phyloP scores from a whole-genome alignment of 352 stramenopile species.

The Globisporangium iwayamae region DNA sequence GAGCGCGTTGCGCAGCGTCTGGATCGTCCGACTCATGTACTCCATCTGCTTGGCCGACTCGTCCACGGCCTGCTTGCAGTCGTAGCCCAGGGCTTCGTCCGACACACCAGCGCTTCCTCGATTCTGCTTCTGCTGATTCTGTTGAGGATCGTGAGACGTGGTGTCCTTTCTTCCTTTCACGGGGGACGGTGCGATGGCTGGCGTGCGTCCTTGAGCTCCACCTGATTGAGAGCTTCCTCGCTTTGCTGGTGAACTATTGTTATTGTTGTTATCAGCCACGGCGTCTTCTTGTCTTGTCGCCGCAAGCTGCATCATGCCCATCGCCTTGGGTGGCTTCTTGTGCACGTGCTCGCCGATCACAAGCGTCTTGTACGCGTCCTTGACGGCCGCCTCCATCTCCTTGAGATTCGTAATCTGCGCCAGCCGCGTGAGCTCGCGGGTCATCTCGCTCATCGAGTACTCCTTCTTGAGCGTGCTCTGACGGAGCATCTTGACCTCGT shows the following conservation, averaged over 20 bases:
- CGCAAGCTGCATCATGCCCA: slow-evolving; percentile 8
- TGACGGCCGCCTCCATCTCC: slow-evolving; percentile 74
- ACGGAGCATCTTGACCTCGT: slow-evolving; percentile 73
- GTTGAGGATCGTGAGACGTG: neutral
- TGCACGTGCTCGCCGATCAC: slow-evolving; percentile 65
- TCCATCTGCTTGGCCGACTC: slow-evolving; percentile 79
- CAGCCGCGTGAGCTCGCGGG: slow-evolving; percentile 67
- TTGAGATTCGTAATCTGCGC: slow-evolving; percentile 74
- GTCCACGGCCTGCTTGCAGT: slow-evolving; percentile 72
- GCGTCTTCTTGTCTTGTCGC: neutral
- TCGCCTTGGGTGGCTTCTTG: slow-evolving; percentile 50
- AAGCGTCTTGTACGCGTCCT: slow-evolving; percentile 73
- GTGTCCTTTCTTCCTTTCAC: slow-evolving; percentile 7
- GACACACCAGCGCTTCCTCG: slow-evolving; percentile 3
- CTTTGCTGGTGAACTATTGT: slow-evolving; percentile 5
- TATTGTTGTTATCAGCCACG: slow-evolving; percentile 1
- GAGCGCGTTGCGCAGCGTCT: slow-evolving; percentile 50
- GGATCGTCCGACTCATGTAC: slow-evolving; percentile 77
- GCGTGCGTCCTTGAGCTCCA: neutral
- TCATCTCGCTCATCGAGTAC: slow-evolving; percentile 76
- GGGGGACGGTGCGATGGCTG: slow-evolving; percentile 13
- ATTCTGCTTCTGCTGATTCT: slow-evolving; percentile 5
- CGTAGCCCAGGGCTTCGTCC: slow-evolving; percentile 58
- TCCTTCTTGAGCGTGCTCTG: slow-evolving; percentile 79
- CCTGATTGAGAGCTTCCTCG: neutral